phyloP scores from a whole-genome alignment of 306 rosid species.

The Quillaja saponaria region DNA sequence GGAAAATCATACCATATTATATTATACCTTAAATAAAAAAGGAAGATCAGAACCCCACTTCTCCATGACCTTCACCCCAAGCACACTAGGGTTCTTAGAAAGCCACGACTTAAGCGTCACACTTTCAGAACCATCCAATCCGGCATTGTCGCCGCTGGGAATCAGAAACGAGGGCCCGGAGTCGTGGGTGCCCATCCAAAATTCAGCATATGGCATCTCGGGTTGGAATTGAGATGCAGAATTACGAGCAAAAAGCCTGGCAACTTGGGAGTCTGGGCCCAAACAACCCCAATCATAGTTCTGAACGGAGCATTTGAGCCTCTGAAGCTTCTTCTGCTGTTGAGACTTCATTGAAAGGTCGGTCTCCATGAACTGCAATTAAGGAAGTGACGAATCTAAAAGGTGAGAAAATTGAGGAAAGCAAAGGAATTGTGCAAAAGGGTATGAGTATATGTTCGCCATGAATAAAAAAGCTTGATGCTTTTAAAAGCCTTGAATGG shows the following conservation, averaged over 20 bases:
- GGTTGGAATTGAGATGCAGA: constrained; percentile 50
- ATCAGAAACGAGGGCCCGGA: constrained; percentile 80
- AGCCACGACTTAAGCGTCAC: constrained; percentile 73
- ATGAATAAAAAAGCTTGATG: constrained; percentile 24
- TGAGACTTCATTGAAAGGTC: constrained; percentile 20
- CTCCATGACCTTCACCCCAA: constrained; percentile 62
- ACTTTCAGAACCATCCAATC: constrained; percentile 20
- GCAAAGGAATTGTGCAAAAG: too few species aligned
- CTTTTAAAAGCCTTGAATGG: constrained; percentile 45
- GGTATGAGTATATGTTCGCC: background rate
- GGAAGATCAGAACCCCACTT: constrained; percentile 91
- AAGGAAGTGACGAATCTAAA: background rate
- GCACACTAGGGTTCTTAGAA: constrained; percentile 59
- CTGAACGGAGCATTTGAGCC: constrained; percentile 67
- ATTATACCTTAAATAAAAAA: constrained; percentile 92
- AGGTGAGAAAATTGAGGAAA: constrained; percentile 3
- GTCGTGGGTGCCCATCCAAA: constrained; percentile 95
- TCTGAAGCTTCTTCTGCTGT: constrained; percentile 34
- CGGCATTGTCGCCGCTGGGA: constrained; percentile 27
- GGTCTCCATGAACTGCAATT: constrained; percentile 22
- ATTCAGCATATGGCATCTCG: constrained; percentile 72
- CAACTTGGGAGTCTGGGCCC: constrained; percentile 62
- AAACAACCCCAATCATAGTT: constrained; percentile 84
- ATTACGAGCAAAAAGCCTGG: constrained; percentile 58
- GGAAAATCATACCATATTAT: background rate